A percentile compares a stretch with the other conserved stretches of the same genome.
These are phyloP conservation scores for Pseudocercospora vitis DNA, from an alignment of 2,329 filamentous ascomycete genomes.

Conservation along the genomic window DNA sequence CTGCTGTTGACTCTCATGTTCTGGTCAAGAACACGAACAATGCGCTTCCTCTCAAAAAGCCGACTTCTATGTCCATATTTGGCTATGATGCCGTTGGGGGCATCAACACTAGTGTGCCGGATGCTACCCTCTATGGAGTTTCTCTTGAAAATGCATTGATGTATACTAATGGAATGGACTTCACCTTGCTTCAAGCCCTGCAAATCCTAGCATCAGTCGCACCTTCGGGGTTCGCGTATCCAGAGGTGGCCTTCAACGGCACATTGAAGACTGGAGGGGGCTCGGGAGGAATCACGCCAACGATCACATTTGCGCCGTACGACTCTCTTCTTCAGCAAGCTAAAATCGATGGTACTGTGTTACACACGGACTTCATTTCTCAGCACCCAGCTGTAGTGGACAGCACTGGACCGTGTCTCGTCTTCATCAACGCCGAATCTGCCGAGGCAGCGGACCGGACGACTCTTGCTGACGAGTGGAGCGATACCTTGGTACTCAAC, in stretches of 20 bases:
- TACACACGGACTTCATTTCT: conserved; percentile 30
- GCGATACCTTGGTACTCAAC: conserved; percentile 33
- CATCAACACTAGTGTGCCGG: conserved; percentile 18
- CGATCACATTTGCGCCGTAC: conserved; percentile 30
- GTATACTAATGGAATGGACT: conserved; percentile 18
- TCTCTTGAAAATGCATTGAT: conserved; percentile 21
- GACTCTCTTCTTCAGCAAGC: conserved; percentile 33
- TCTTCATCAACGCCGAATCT: conserved; percentile 36
- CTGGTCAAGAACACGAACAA: conserved; percentile 61
- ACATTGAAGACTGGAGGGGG: conserved; percentile 35
- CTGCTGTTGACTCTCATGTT: conserved; percentile 62
- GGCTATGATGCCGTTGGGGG: conserved; percentile 33
- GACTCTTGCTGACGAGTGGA: conserved; percentile 30
- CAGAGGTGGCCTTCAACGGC: conserved; percentile 31
- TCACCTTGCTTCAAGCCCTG: conserved; percentile 18
- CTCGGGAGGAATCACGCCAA: conserved; percentile 31
- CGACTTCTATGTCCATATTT: conserved; percentile 53
- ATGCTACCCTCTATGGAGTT: conserved; percentile 14
- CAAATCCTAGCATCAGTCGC: conserved; percentile 14
- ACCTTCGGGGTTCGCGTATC: conserved; percentile 9
- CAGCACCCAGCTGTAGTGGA: conserved; percentile 29
- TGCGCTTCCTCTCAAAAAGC: conserved; percentile 53
- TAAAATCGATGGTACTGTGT: conserved; percentile 28
- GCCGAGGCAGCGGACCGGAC: conserved; percentile 33
- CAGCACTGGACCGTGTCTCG: conserved; percentile 32